phyloP scores from a whole-genome alignment of 331 rosid species.

The Quercus phellos region DNA sequence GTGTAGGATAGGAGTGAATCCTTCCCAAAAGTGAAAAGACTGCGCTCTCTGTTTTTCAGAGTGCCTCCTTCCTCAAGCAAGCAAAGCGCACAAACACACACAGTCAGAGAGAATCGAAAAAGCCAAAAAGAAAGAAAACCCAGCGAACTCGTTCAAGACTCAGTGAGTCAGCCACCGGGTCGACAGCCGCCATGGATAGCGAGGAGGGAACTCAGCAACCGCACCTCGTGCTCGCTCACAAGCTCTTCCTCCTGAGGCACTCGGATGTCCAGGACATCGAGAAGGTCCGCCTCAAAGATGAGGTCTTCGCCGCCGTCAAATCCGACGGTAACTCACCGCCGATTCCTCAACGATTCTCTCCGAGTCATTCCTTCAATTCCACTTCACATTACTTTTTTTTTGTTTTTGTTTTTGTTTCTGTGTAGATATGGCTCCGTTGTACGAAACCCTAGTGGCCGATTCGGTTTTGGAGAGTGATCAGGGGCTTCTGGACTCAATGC shows the following conservation, averaged over 20 bases:
- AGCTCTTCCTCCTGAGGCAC: slow-evolving; percentile 76
- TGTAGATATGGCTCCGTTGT: slow-evolving; percentile 79
- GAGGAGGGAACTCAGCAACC: slow-evolving; percentile 69
- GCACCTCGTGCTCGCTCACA: slow-evolving; percentile 38
- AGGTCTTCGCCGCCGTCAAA: slow-evolving; percentile 32
- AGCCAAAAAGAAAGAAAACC: background rate
- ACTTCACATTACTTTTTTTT: background rate
- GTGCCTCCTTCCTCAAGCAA: too few relatives aligned
- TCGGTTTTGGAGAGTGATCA: slow-evolving; percentile 69
- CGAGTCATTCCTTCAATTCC: background rate
- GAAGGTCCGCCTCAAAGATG: slow-evolving; percentile 56
- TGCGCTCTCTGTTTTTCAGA: too few relatives aligned
- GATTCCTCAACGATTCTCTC: background rate
- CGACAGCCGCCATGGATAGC: slow-evolving; percentile 56
- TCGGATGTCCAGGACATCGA: slow-evolving; percentile 86
- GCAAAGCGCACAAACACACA: too few relatives aligned
- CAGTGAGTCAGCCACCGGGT: slow-evolving; percentile 5
- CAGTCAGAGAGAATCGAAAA: too few relatives aligned
- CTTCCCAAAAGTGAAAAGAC: too few relatives aligned
- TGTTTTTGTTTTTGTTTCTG: background rate
- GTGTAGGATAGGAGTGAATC: too few relatives aligned
- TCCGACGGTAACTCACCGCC: slow-evolving; percentile 47
- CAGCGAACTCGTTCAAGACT: slow-evolving; percentile 8
- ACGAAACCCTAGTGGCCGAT: slow-evolving; percentile 73
- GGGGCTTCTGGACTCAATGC: slow-evolving; percentile 68